Evolutionary conservation across 2,329 filamentous ascomycete species (phyloP).

Genomic region (Dactylonectria estremocensis): DNA sequence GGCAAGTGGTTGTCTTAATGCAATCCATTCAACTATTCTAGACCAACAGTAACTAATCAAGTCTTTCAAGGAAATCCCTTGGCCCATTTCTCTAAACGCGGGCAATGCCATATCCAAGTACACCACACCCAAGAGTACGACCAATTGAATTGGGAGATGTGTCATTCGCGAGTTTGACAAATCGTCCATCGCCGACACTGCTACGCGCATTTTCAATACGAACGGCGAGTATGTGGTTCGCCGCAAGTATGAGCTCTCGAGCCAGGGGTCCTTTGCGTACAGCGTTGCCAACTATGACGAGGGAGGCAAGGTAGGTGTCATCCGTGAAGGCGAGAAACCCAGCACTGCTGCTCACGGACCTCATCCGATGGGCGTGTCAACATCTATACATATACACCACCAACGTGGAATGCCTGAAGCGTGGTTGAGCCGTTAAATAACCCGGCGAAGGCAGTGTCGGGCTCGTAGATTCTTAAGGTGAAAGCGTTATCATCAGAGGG

Average conservation of each 20-base stretch:
- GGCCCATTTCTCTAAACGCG: constrained; percentile 68
- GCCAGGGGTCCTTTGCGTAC: constrained; percentile 66
- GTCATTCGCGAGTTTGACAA: constrained; percentile 66
- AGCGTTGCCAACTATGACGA: constrained; percentile 73
- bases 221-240: constrained; percentile 69
- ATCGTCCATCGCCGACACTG: constrained; percentile 59
- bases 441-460: constrained; percentile 40
- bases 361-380: no score
- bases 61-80: constrained; percentile 65
- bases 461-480: constrained; percentile 42
- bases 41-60: constrained; percentile 13
- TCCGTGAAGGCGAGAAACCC: no score
- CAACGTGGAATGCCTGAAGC: constrained; percentile 5
- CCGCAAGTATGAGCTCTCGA: constrained; percentile 72
- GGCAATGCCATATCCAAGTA: constrained; percentile 65
- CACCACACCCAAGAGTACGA: constrained; percentile 59
- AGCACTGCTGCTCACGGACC: no score
- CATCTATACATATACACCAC: no score
- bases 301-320: constrained; percentile 40
- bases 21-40: no score
- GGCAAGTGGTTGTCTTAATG: no score
- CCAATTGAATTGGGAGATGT: constrained; percentile 58
- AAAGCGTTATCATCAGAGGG: constrained; percentile 46
- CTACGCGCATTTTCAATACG: constrained; percentile 55
- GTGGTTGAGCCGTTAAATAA: constrained; percentile 32